A percentile compares a stretch with the other conserved stretches of the same genome.
Conservation (phyloP, 2,329 filamentous ascomycete genomes). For the Tolypocladium nubicola region DNA sequence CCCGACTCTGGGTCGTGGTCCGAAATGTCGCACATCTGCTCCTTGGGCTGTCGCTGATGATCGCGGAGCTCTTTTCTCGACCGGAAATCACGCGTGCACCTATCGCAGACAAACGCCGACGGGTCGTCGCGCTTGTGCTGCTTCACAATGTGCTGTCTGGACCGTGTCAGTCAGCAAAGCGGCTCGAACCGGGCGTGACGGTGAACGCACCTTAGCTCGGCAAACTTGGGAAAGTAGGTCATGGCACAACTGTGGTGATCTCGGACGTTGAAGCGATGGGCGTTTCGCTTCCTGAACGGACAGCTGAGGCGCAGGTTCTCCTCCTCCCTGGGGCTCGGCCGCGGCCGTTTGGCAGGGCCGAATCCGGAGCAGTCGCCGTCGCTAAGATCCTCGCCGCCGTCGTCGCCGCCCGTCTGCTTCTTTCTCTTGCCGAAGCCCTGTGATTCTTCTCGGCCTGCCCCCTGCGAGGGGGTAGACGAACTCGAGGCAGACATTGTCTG, state of each 20-base stretch:
- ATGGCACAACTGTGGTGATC: constrained; percentile 33
- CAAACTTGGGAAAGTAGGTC: constrained; percentile 30
- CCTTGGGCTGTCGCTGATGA: constrained; percentile 27
- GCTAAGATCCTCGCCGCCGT: constrained; percentile 22
- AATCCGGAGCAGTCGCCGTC: constrained; percentile 21
- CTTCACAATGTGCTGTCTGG: constrained; percentile 30
- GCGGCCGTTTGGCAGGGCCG: constrained; percentile 16
- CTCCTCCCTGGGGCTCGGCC: constrained; percentile 22
- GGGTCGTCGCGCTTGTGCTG: constrained; percentile 31
- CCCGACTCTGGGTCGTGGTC: constrained; percentile 29
- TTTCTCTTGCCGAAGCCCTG: constrained; percentile 22
- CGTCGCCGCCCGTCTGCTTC: constrained; percentile 19
- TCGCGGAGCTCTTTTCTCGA: constrained; percentile 27
- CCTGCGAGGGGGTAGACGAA: constrained; percentile 19
- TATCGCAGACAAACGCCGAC: constrained; percentile 27
- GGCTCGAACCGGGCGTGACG: background rate
- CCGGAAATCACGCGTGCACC: constrained; percentile 27
- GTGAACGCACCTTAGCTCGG: constrained; percentile 23
- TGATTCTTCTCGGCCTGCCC: constrained; percentile 9
- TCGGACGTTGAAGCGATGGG: constrained; percentile 32
- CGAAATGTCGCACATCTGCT: constrained; percentile 29
- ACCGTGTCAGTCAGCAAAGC: constrained; percentile 5
- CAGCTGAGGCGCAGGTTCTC: constrained; percentile 30
- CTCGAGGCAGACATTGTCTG: constrained; percentile 20
- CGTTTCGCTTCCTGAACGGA: constrained; percentile 33